Conservation (phyloP, 768 basidiomycete species). For the Mrakia hoshinonis region DNA sequence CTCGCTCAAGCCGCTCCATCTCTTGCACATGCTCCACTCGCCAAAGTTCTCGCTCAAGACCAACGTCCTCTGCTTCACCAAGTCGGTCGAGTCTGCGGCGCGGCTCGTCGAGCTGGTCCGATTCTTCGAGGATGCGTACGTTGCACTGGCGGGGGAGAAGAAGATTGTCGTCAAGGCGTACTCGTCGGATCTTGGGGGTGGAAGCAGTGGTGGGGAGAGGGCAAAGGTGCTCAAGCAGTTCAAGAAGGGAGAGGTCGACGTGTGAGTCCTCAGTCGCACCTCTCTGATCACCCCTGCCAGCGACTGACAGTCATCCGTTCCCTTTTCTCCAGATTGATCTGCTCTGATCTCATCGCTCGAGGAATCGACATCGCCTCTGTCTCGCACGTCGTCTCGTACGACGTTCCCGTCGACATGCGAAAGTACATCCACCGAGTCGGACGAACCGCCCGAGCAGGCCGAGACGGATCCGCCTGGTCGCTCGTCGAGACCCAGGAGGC, state of each 20-base stretch:
- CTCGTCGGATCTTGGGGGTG: conserved; percentile 66
- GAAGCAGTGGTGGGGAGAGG: conserved; percentile 51
- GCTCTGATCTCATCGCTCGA: conserved; percentile 89
- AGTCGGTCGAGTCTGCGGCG: conserved; percentile 79
- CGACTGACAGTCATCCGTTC: neutral
- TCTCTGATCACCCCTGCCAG: neutral
- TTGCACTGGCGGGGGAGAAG: conserved; percentile 30
- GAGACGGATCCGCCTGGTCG: conserved; percentile 82
- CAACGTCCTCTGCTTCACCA: conserved; percentile 89
- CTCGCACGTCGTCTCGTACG: conserved; percentile 88
- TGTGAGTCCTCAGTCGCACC: conserved; percentile 50
- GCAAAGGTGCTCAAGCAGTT: conserved; percentile 71
- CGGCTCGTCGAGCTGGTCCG: conserved; percentile 73
- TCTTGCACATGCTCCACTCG: conserved; percentile 73
- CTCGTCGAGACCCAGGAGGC: conserved; percentile 85
- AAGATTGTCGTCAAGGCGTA: conserved; percentile 56
- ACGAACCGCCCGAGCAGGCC: conserved; percentile 86
- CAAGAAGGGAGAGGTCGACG: conserved; percentile 66
- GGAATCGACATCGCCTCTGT: conserved; percentile 92
- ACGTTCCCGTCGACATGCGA: conserved; percentile 91
- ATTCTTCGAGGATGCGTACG: conserved; percentile 59
- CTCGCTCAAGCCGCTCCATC: conserved; percentile 72
- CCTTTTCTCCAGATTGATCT: conserved; percentile 59
- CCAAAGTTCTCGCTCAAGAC: conserved; percentile 44
- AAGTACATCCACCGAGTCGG: conserved; percentile 98